Base-by-base conservation (phyloP, 2,329 filamentous ascomycete species). In the Fusarium sulawesiense region DNA sequence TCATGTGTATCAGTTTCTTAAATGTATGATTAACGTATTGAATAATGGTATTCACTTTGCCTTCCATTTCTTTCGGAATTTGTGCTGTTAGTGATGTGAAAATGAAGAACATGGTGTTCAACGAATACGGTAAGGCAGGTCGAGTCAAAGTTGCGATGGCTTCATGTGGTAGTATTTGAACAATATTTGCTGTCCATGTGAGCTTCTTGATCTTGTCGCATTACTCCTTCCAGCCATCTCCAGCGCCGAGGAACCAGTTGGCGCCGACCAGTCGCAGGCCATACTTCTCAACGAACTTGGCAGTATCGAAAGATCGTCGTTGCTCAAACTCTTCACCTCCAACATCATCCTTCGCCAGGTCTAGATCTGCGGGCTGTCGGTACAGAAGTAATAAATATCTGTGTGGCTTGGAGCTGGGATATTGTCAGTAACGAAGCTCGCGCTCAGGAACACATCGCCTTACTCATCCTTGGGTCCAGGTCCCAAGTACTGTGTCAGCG, bases 401-500 rank as follows among this genome's bases (percentile, higher is more conserved):
- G 53, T 85, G 83, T n/a, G 83, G 83, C 64, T 81, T 80, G 2
- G 83, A 84, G n/a, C 83, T 84, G 12, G 13, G 18, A 7, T 11
- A 2, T 4, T 8, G 25, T 66, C n/a, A 66, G 55, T 2, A 42
- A 40, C 12, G 13, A 2, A 8, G 10, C 7, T 4, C n/a, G 1
- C 14, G 8, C 20, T 4, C 23, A n/a, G 18, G 3, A n/a, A 13
- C 18, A 37, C 20, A 12, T 23, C 3, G 3, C 78, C 81, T 60
- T 71, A 84, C 82, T 84, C 82, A 41, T 85, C 82, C 69, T 83
- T 83, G 12, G 83, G 82, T 0, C 82, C 82, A 0, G 83, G 83
- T 0, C 79, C 82, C 18, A 84, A 76, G 64, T 83, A 85, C 34
- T 79, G 78, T 6, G 83, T 84, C 53, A 84, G 59, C 14, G 78